Conservation (phyloP, 176 grass and related monocot species). For the Triticum aestivum region DNA sequence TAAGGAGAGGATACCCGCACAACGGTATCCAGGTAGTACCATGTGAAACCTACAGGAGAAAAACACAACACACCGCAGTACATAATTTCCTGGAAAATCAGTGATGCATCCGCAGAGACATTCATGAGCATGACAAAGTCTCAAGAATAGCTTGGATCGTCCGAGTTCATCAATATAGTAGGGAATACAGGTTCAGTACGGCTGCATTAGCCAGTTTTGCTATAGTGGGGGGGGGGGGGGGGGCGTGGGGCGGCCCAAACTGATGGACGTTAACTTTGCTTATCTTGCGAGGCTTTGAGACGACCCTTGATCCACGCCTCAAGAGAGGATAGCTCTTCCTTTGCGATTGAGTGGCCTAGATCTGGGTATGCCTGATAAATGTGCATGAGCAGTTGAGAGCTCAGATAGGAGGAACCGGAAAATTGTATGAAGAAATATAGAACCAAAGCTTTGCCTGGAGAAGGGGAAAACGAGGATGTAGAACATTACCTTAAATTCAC, state of each 20-base stretch:
- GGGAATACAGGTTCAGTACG: not conserved
- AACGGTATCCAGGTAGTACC: not conserved
- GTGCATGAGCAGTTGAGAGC: not conserved
- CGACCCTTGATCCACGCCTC: slow-evolving; percentile 74
- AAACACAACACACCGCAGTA: not conserved
- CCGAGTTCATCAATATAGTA: not conserved
- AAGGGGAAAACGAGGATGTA: not conserved
- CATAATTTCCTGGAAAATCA: not conserved
- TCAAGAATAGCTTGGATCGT: not conserved
- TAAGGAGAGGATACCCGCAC: not conserved
- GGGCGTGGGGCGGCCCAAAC: not conserved
- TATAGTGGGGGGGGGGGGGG: not conserved
- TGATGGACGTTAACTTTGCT: slow-evolving; percentile 16
- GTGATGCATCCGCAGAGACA: not conserved
- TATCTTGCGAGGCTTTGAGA: slow-evolving; percentile 44
- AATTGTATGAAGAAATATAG: not conserved
- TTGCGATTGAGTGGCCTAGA: slow-evolving; percentile 68
- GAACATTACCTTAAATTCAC: slow-evolving; percentile 82
- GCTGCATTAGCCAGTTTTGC: not conserved
- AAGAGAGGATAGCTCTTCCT: slow-evolving; percentile 63
- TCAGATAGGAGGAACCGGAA: not conserved
- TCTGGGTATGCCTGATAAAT: slow-evolving; percentile 72
- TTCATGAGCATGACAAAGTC: not conserved
- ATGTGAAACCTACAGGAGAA: not conserved
- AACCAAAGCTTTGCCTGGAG: not conserved